phyloP scores from a whole-genome alignment of 1,284 basidiomycete species.

The Paramarasmius palmivorus region DNA sequence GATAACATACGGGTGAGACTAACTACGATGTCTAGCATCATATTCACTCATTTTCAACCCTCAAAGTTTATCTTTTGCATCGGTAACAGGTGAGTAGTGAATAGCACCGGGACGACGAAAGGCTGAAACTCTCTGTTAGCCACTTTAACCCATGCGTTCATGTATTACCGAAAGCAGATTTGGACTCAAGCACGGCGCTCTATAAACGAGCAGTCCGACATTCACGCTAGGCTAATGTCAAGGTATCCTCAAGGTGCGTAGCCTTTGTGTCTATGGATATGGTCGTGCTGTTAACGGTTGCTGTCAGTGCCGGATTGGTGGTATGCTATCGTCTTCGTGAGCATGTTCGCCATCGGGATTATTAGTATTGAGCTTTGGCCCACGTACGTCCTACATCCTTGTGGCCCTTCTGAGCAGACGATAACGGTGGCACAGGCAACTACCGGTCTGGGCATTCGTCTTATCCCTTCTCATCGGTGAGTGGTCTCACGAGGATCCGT shows the following conservation, averaged over 20 bases:
- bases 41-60: neutral
- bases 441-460: slow-evolving; percentile 11
- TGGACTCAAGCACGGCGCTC: slow-evolving; percentile 52
- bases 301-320: slow-evolving; percentile 70
- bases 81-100: slow-evolving; percentile 66
- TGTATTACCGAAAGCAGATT: slow-evolving; percentile 74
- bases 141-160: slow-evolving; percentile 63
- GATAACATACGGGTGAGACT: slow-evolving; percentile 48
- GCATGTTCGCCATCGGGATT: slow-evolving; percentile 58
- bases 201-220: slow-evolving; percentile 66
- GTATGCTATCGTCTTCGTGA: slow-evolving; percentile 49
- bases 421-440: too few species aligned
- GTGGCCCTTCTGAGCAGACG: neutral
- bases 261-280: slow-evolving; percentile 52
- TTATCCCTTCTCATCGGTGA: slow-evolving; percentile 21
- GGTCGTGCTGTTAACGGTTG: too few species aligned
- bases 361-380: slow-evolving; percentile 58
- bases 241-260: slow-evolving; percentile 49
- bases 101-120: slow-evolving; percentile 42
- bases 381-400: slow-evolving; percentile 22
- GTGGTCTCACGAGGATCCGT: neutral
- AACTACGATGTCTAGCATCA: neutral
- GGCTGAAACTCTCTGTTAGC: slow-evolving; percentile 27
- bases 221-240: slow-evolving; percentile 74
- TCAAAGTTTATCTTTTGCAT: slow-evolving; percentile 56